A percentile compares a stretch with the other conserved stretches of the same genome.
phyloP scores from a whole-genome alignment of 805 yeast genomes.

The Metschnikowia colocasiae region DNA sequence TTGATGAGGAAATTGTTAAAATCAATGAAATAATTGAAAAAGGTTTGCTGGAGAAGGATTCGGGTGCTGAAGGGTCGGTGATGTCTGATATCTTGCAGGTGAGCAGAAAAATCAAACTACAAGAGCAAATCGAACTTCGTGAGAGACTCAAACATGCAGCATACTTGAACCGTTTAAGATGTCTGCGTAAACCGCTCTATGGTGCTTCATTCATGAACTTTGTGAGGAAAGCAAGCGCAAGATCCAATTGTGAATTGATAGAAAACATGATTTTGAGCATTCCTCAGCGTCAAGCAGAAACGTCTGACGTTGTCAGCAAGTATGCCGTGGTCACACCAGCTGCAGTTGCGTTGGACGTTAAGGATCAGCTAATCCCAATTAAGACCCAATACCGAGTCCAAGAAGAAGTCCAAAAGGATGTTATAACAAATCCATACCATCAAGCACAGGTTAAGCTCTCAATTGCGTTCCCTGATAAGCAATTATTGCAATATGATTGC shows the following conservation, averaged over 20 bases:
- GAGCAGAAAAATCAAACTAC: constrained; percentile 53
- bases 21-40: constrained; percentile 39
- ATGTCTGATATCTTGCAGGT: constrained; percentile 48
- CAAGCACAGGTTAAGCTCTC: constrained; percentile 80
- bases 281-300: constrained; percentile 26
- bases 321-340: constrained; percentile 87
- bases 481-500: constrained; percentile 89
- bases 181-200: constrained; percentile 61
- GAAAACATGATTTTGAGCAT: constrained; percentile 22
- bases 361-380: constrained; percentile 46
- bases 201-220: constrained; percentile 54
- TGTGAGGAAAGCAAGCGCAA: constrained; percentile 3
- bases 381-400: constrained; percentile 31
- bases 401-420: constrained; percentile 27
- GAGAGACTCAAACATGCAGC: constrained; percentile 52
- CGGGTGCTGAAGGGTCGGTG: constrained; percentile 13
- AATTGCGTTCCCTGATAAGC: constrained; percentile 94
- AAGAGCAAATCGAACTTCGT: constrained; percentile 49
- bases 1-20: constrained; percentile 42
- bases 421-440: constrained; percentile 62
- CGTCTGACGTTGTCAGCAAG: constrained; percentile 58
- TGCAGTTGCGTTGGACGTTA: constrained; percentile 73
- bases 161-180: constrained; percentile 64
- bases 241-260: neutral
- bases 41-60: constrained; percentile 5